phyloP scores from a whole-genome alignment of 2,329 filamentous ascomycete genomes.

The Alternaria ventricosa region DNA sequence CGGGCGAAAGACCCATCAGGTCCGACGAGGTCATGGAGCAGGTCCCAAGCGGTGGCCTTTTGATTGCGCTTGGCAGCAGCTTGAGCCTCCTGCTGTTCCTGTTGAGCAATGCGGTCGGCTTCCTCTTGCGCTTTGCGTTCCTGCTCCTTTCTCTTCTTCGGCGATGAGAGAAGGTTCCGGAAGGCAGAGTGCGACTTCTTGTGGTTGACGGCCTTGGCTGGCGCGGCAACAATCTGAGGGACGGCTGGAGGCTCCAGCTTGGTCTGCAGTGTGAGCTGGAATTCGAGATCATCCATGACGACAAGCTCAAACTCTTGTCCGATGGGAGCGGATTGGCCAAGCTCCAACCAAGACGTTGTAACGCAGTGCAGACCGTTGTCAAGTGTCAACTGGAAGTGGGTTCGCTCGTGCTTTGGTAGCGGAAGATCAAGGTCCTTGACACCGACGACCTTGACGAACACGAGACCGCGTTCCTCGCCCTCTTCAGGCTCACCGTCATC shows the following conservation, averaged over 20 bases:
- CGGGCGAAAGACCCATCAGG: slow-evolving; percentile 94
- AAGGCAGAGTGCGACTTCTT: slow-evolving; percentile 81
- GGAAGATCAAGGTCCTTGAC: slow-evolving; percentile 95
- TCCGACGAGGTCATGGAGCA: slow-evolving; percentile 84
- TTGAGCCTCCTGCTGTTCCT: slow-evolving; percentile 50
- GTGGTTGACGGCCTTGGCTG: slow-evolving; percentile 70
- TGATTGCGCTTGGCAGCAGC: slow-evolving; percentile 61
- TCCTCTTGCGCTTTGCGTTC: slow-evolving; percentile 85
- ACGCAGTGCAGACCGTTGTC: slow-evolving; percentile 98
- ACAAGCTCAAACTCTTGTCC: slow-evolving; percentile 98
- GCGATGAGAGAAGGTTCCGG: slow-evolving; percentile 82
- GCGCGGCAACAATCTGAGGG: slow-evolving; percentile 49
- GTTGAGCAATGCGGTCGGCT: slow-evolving; percentile 69
- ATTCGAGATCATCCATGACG: slow-evolving; percentile 96
- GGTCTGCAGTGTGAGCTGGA: slow-evolving; percentile 95
- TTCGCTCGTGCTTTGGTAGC: slow-evolving; percentile 84
- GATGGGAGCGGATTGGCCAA: slow-evolving; percentile 90
- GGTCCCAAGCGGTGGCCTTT: slow-evolving; percentile 80
- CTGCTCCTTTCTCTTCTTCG: slow-evolving; percentile 95
- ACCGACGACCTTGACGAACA: slow-evolving; percentile 98
- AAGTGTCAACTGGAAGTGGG: slow-evolving; percentile 95
- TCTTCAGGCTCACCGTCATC: slow-evolving; percentile 71
- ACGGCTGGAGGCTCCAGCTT: slow-evolving; percentile 81
- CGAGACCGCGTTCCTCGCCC: slow-evolving; percentile 81
- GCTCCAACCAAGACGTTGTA: slow-evolving; percentile 92